Base-by-base conservation (phyloP, 2,329 filamentous ascomycete species). In the Stemphylium lycopersici region DNA sequence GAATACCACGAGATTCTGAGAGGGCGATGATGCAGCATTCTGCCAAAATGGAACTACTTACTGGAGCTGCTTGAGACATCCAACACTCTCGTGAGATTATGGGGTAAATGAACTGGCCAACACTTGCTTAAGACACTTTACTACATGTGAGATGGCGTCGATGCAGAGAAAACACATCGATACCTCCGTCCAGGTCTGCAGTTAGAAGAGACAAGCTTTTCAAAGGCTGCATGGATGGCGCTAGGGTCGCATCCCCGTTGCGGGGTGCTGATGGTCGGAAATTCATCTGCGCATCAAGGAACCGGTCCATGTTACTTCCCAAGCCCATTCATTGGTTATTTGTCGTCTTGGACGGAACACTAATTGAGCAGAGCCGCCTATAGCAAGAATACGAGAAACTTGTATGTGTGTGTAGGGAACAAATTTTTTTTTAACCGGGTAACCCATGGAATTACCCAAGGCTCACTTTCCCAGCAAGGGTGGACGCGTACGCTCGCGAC, bases 1-100 rank as follows among this genome's bases (percentile, higher is more conserved):
- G 11, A 26, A 38, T 43, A n/a, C 11, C 38, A 13, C 24, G 32
- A 32, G 32, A 20, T 3, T 26, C 26, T 40, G n/a, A 34, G 29
- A 36, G 10, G 15, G 26, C 34, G 34, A 31, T 41, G 22, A 53
- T 42, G 50, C 38, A 31, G 37, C 50, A 37, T 37, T 48, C 8
- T 22, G 31, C 29, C 10, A 8, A 54, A 33, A 7, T 15, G 20
- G 51, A 40, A 24, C 20, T 34, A 16, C 24, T 3, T 4, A 6
- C 5, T 18, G 32, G 37, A 7, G 11, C 10, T 15, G 44, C 6
- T 8, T 18, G 38, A 38, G 41, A 51, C 47, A 51, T 8, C 16
- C 31, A 36, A 45, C 34, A 40, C 8, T 36, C 3, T 12, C 22
- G 22, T 46, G 29, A 55, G 41, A 29, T 18, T 15, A 22, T 48